Evolutionary conservation across 1,284 basidiomycete species (phyloP).

Genomic region (Cryptococcus amylolentus): DNA sequence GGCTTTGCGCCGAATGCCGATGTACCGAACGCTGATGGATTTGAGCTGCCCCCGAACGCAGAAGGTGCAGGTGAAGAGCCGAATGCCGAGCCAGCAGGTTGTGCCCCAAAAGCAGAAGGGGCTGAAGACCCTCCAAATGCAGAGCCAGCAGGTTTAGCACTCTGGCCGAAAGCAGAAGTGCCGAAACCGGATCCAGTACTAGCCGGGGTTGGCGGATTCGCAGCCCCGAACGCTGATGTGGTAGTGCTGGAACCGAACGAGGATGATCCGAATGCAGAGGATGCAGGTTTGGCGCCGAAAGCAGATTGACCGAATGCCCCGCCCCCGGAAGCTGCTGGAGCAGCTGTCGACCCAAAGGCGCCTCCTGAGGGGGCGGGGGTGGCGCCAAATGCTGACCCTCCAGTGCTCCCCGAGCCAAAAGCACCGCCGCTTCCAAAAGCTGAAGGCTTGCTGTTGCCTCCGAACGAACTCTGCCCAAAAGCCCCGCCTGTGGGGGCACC

Average conservation of each 20-base stretch:
- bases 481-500: conserved; percentile 7
- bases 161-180: conserved; percentile 35
- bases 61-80: conserved; percentile 20
- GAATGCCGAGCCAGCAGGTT: conserved; percentile 12
- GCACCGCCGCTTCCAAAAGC: conserved; percentile 12
- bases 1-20: conserved; percentile 21
- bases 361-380: conserved; percentile 17
- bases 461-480: conserved; percentile 26
- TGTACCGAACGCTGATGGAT: conserved; percentile 42
- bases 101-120: conserved; percentile 29
- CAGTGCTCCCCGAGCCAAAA: conserved; percentile 2
- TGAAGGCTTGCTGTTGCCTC: conserved; percentile 10
- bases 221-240: conserved; percentile 24
- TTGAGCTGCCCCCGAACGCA: conserved; percentile 18
- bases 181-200: conserved; percentile 34
- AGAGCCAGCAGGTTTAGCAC: conserved; percentile 16
- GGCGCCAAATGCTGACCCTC: conserved; percentile 7
- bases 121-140: conserved; percentile 25
- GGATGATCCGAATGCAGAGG: conserved; percentile 2
- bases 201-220: not conserved
- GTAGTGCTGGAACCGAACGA: conserved; percentile 14
- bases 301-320: conserved; percentile 37
- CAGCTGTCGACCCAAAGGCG: conserved; percentile 19
- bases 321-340: conserved; percentile 13
- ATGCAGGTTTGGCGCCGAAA: conserved; percentile 24